Evolutionary conservation across 2,329 filamentous ascomycete genomes (phyloP).

Genomic region (Huntiella omanensis): DNA sequence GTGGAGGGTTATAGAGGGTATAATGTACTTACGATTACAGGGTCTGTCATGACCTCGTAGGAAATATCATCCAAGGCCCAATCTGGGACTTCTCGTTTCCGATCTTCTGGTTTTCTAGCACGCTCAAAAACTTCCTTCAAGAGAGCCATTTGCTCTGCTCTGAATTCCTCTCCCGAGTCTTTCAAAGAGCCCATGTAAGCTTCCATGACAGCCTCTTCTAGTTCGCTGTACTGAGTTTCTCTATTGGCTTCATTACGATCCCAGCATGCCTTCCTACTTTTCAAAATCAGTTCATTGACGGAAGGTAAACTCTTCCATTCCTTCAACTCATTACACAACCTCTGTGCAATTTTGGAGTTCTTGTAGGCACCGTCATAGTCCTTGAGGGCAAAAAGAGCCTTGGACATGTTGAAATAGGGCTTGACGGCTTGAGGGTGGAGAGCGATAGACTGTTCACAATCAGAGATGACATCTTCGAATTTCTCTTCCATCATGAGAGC

Average conservation of each 20-base stretch:
- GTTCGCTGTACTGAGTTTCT: constrained; percentile 39
- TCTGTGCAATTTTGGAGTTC: constrained; percentile 60
- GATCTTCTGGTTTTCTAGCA: constrained; percentile 25
- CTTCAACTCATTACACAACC: constrained; percentile 41
- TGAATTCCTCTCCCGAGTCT: too few species aligned
- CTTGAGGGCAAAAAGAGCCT: constrained; percentile 59
- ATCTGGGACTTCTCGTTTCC: constrained; percentile 46
- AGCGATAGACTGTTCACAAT: constrained; percentile 58
- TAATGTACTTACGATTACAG: constrained; percentile 31
- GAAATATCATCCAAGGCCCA: constrained; percentile 62
- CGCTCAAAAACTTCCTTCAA: constrained; percentile 33
- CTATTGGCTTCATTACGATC: constrained; percentile 36
- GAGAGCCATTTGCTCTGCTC: constrained; percentile 8
- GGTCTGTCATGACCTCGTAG: constrained; percentile 57
- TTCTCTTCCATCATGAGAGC: constrained; percentile 54
- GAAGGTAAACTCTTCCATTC: constrained; percentile 45
- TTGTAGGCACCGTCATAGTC: constrained; percentile 33
- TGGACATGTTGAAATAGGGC: constrained; percentile 63
- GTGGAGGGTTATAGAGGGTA: background rate
- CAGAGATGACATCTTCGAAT: constrained; percentile 57
- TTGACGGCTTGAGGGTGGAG: constrained; percentile 54
- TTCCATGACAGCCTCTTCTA: constrained; percentile 24
- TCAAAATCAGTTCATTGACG: constrained; percentile 55
- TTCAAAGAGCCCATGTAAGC: too few species aligned
- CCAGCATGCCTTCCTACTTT: constrained; percentile 75